phyloP scores from a whole-genome alignment of 2,329 filamentous ascomycete species.

The Pseudogymnoascus sp. region DNA sequence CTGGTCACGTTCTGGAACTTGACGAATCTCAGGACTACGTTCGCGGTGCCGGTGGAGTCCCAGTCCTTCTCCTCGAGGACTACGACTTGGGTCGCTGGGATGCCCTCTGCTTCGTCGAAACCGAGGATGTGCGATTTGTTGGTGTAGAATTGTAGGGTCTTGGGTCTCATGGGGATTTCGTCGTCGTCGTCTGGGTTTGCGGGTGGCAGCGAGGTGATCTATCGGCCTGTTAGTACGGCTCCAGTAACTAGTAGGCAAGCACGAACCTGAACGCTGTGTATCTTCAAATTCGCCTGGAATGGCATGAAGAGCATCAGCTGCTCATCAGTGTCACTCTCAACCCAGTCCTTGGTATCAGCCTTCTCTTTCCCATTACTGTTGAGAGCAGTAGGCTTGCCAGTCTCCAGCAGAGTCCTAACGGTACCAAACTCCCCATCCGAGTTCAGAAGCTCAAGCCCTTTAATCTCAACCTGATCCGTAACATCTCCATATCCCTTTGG shows the following conservation, averaged over 20 bases:
- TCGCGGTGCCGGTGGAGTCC: conserved; percentile 71
- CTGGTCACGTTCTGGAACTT: conserved; percentile 95
- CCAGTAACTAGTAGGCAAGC: neutral
- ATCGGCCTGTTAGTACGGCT: conserved; percentile 30
- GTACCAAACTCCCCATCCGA: conserved; percentile 69
- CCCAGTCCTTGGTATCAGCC: conserved; percentile 62
- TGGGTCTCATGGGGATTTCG: conserved; percentile 73
- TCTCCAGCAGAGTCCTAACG: conserved; percentile 69
- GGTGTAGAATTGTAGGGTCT: conserved; percentile 75
- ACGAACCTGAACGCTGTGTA: conserved; percentile 69
- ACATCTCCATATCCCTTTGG: conserved; percentile 80
- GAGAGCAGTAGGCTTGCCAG: conserved; percentile 58
- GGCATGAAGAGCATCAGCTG: conserved; percentile 91
- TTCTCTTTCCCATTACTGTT: conserved; percentile 47
- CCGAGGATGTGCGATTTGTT: conserved; percentile 88
- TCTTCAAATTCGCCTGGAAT: conserved; percentile 80
- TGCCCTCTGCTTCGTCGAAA: conserved; percentile 90
- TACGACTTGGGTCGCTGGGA: conserved; percentile 72
- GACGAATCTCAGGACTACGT: conserved; percentile 74
- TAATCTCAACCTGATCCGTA: conserved; percentile 72
- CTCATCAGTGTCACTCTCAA: conserved; percentile 95
- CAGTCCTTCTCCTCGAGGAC: conserved; percentile 71
- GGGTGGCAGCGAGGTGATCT: conserved; percentile 77
- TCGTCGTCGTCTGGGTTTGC: conserved; percentile 57
- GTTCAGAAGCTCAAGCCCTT: conserved; percentile 82